Evolutionary conservation across 139 green algal species (phyloP).

Genomic region (Picochlorum sp.): DNA sequence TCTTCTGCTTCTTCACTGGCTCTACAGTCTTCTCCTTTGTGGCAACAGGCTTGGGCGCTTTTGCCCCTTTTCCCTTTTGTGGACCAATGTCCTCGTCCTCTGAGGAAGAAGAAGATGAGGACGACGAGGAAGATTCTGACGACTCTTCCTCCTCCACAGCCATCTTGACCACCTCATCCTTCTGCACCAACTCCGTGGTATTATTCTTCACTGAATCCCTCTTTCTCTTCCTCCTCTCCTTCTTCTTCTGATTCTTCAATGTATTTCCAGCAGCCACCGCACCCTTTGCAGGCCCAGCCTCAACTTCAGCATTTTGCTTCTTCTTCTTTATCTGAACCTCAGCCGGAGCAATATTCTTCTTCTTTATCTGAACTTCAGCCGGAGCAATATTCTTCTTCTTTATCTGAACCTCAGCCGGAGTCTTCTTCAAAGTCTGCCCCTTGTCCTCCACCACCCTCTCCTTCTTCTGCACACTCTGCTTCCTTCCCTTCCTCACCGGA

Average conservation of each 20-base stretch:
- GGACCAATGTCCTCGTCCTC: background rate
- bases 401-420: background rate
- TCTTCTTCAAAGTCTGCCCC: background rate
- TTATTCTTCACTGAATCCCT: background rate
- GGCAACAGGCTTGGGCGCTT: background rate
- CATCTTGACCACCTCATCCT: background rate
- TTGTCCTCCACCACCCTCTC: background rate
- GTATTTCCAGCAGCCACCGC: background rate
- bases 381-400: background rate
- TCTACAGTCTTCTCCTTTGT: background rate
- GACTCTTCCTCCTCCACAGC: background rate
- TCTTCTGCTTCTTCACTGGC: background rate
- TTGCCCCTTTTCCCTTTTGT: background rate
- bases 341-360: background rate
- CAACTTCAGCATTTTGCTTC: background rate
- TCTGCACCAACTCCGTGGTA: background rate
- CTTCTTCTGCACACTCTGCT: background rate
- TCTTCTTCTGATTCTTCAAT: slow-evolving; percentile 10
- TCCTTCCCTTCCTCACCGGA: slow-evolving; percentile 4
- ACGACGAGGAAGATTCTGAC: background rate
- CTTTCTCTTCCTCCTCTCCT: background rate
- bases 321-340: background rate
- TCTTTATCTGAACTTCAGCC: background rate
- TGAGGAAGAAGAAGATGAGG: background rate
- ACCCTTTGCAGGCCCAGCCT: background rate